These are phyloP conservation scores for Jasminum sambac DNA, from an alignment of 257 asterid genomes.

Conservation along the genomic window DNA sequence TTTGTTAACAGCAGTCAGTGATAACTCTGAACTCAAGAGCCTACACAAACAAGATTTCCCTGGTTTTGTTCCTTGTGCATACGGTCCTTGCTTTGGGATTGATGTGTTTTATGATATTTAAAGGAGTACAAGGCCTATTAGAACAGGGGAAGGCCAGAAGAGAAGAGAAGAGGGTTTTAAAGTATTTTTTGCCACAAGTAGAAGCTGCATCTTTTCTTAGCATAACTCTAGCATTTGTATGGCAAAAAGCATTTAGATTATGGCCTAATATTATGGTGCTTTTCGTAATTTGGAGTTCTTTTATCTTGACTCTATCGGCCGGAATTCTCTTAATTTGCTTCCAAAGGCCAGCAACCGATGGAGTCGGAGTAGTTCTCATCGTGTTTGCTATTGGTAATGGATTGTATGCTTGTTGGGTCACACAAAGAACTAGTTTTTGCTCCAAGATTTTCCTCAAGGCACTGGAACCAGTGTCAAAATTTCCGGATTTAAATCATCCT, in stretches of 20 bases:
- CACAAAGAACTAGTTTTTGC: slow-evolving; percentile 74
- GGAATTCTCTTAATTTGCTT: slow-evolving; percentile 86
- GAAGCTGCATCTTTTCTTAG: slow-evolving; percentile 84
- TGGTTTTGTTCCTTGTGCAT: slow-evolving; percentile 68
- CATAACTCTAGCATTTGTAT: slow-evolving; percentile 72
- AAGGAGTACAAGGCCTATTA: slow-evolving; percentile 68
- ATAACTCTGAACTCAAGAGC: slow-evolving; percentile 70
- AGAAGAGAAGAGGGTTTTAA: slow-evolving; percentile 54
- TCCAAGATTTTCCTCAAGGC: slow-evolving; percentile 63
- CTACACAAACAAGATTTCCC: slow-evolving; percentile 86
- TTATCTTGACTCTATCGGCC: slow-evolving; percentile 58
- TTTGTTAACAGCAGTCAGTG: slow-evolving; percentile 46
- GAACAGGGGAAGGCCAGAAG: slow-evolving; percentile 47
- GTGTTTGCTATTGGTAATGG: slow-evolving; percentile 83
- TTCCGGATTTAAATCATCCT: slow-evolving; percentile 70
- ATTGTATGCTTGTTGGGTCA: slow-evolving; percentile 90
- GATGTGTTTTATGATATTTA: slow-evolving; percentile 68
- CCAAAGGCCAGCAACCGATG: slow-evolving; percentile 82
- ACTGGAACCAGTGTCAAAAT: slow-evolving; percentile 79
- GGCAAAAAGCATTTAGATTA: slow-evolving; percentile 82
- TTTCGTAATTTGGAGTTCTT: slow-evolving; percentile 87
- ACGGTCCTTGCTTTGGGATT: slow-evolving; percentile 59
- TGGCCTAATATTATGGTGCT: slow-evolving; percentile 94
- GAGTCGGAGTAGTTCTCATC: slow-evolving; percentile 61
- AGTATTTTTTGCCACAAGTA: slow-evolving; percentile 79